Conservation (phyloP, 371 early-diverging fungal genomes). For the Lichtheimia hyalospora region DNA sequence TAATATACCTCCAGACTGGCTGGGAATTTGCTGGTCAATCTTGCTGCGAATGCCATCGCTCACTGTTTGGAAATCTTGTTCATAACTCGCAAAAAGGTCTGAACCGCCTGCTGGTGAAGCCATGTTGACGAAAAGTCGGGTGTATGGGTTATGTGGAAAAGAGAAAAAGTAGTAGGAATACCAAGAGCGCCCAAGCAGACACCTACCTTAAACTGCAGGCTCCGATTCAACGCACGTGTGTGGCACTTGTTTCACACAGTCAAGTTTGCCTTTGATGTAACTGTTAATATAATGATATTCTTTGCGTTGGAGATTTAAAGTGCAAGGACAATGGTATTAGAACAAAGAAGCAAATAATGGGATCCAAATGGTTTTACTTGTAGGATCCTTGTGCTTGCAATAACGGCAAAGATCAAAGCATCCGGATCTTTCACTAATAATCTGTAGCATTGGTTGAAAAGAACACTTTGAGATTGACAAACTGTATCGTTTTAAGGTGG, state of each 20-base stretch:
- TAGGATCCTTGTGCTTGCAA: constrained; percentile 55
- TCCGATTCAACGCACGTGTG: too few species aligned
- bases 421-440: constrained; percentile 48
- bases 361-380: constrained; percentile 69
- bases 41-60: constrained; percentile 61
- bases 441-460: constrained; percentile 43
- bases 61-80: constrained; percentile 78
- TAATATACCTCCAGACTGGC: constrained; percentile 57
- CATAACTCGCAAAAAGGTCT: constrained; percentile 86
- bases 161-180: too few species aligned
- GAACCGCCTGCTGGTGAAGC: constrained; percentile 52
- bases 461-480: constrained; percentile 50
- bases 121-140: constrained; percentile 14
- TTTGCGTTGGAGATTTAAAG: constrained; percentile 16
- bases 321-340: constrained; percentile 47
- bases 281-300: constrained; percentile 24
- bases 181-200: too few species aligned
- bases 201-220: too few species aligned
- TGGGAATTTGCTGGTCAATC: constrained; percentile 59
- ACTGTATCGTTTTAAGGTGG: constrained; percentile 61
- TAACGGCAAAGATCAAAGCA: constrained; percentile 54
- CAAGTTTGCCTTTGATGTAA: too few species aligned
- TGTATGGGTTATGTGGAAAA: too few species aligned
- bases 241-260: too few species aligned
- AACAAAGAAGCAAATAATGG: constrained; percentile 43